Evolutionary conservation across 495 filamentous ascomycete genomes (phyloP), one percentile per base, ranked within the genome.

Genomic region (Lasiosphaeria hispida): DNA sequence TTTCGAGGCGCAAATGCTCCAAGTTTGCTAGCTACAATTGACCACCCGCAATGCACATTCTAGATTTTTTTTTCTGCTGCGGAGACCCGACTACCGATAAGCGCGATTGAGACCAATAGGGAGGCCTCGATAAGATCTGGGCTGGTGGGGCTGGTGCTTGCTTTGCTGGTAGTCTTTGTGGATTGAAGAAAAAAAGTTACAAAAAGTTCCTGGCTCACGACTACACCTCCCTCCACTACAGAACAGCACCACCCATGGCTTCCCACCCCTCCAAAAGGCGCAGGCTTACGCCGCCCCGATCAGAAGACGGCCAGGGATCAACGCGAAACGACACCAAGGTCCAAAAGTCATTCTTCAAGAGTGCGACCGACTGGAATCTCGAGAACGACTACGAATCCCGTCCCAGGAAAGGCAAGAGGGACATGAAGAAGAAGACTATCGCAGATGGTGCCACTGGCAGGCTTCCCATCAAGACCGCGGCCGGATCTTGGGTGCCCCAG

Each of bases 341-440:
- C 19, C 72, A 80, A 57, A 77, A 73, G 58, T 60, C 69, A 13
- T 80, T 77, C 59, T 72, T 77, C 66, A 73, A 74, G 38, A 76
- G 69, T 65, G 76, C 76, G 14, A 70, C 71, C 36, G 75, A 71
- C 62, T 97, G 94, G 94, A 82, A 96, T 68, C 79, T 96, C 45
- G 94, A 98, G 72, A 87, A 97, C 63, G 84, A 87, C 64, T 98
- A 97, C 78, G 92, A 96, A 72, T 80, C 81, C 40, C 83, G 82
- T 61, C 86, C 88, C 23, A 80, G 91, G 60, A 92, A 94, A 65
- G 69, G 80, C 52, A 84, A 82, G 70, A 86, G 83, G 67, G 88
- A 91, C 41, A 85, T 86, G 59, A 87, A 91, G 59, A 85, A 65
- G 61, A 89, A 84, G 58, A 51, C 48, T 5, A 38, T 23, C 37